Evolutionary conservation across 2,329 filamentous ascomycete species (phyloP).

Genomic region (Aspergillus sp.): DNA sequence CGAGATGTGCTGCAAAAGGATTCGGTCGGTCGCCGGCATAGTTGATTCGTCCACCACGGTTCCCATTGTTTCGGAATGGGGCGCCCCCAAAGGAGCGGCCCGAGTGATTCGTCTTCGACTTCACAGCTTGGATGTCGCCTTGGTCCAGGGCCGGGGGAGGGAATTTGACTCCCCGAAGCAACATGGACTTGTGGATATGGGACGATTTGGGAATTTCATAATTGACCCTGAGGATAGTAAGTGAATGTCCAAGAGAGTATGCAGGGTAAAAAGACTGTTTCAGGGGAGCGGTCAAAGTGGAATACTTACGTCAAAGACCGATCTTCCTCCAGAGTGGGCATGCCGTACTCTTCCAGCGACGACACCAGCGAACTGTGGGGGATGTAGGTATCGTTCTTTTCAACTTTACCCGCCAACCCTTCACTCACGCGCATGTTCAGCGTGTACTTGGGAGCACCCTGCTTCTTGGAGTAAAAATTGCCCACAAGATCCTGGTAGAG

Average conservation of each 20-base stretch:
- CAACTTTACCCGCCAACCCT: constrained; percentile 75
- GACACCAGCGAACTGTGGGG: constrained; percentile 80
- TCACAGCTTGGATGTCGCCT: constrained; percentile 72
- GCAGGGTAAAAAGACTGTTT: constrained; percentile 1
- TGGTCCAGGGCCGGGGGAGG: constrained; percentile 70
- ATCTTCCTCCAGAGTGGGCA: constrained; percentile 80
- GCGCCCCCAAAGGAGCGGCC: constrained; percentile 72
- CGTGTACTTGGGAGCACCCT: constrained; percentile 64
- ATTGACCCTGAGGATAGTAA: constrained; percentile 60
- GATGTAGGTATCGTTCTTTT: constrained; percentile 79
- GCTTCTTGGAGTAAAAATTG: constrained; percentile 90
- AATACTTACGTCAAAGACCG: constrained; percentile 73
- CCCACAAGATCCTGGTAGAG: constrained; percentile 81
- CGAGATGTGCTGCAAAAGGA: constrained; percentile 48
- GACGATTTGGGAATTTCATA: constrained; percentile 76
- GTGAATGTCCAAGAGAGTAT: constrained; percentile 21
- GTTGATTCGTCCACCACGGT: constrained; percentile 53
- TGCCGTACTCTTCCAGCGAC: constrained; percentile 67
- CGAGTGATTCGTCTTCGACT: constrained; percentile 61
- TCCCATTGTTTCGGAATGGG: constrained; percentile 53
- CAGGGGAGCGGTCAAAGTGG: not conserved
- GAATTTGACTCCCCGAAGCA: constrained; percentile 78
- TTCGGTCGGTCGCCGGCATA: constrained; percentile 48
- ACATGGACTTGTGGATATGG: constrained; percentile 86
- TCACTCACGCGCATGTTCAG: constrained; percentile 74